Conservation (phyloP, 75 land plant species). For the Picea sitchensis region DNA sequence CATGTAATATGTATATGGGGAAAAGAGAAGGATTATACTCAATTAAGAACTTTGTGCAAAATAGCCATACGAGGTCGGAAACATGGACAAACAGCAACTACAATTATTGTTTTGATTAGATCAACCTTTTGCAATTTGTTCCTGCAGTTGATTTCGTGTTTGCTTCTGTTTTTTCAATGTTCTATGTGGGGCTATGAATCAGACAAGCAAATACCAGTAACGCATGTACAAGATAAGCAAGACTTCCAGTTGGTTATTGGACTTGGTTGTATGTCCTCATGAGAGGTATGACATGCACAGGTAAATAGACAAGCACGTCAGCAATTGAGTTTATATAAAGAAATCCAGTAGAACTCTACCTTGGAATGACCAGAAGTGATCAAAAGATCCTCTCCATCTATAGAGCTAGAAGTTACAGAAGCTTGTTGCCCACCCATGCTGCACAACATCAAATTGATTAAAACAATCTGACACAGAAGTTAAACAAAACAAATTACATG, state of each 20-base stretch:
- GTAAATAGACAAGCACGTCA: background rate
- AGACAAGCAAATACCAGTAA: background rate
- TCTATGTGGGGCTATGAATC: background rate
- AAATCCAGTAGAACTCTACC: background rate
- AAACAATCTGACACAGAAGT: too few relatives aligned
- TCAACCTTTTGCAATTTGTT: too few relatives aligned
- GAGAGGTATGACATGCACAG: background rate
- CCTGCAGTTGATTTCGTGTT: too few relatives aligned
- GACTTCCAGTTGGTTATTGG: background rate
- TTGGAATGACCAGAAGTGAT: constrained; percentile 20
- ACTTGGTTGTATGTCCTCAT: too few relatives aligned
- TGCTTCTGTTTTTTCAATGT: too few relatives aligned
- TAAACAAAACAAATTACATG: too few relatives aligned
- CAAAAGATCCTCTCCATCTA: constrained; percentile 32
- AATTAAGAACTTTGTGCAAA: too few relatives aligned
- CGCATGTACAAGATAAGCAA: background rate
- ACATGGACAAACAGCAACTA: too few relatives aligned
- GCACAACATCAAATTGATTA: constrained; percentile 2
- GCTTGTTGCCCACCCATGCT: constrained; percentile 54
- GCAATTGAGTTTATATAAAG: background rate
- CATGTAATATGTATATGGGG: too few relatives aligned
- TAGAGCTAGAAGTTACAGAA: constrained; percentile 20
- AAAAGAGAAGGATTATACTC: too few relatives aligned
- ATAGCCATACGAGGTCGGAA: too few relatives aligned
- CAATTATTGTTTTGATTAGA: too few relatives aligned